These are phyloP conservation scores for Vigna trinervia DNA, from an alignment of 306 rosid genomes.

Conservation along the genomic window DNA sequence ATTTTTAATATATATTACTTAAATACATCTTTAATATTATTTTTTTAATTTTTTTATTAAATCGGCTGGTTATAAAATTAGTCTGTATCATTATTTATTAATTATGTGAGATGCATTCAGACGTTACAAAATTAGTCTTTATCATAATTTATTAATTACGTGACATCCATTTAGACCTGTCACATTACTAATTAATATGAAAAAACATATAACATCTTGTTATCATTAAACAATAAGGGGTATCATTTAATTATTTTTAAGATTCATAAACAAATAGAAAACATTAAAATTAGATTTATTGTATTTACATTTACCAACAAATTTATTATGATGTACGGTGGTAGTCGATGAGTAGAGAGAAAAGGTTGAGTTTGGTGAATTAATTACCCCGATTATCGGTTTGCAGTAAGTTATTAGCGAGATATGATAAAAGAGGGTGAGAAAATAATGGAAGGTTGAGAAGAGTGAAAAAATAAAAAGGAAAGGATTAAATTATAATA, in stretches of 20 bases:
- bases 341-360: not conserved
- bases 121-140: not conserved
- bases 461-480: slow-evolving; percentile 21
- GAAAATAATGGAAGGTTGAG: not conserved
- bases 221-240: not conserved
- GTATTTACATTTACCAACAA: not conserved
- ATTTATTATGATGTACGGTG: not conserved
- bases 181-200: not conserved
- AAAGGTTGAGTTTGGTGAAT: not conserved
- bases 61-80: not conserved
- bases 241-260: not conserved
- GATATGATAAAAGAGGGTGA: not conserved
- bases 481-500: not conserved
- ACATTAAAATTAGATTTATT: not conserved
- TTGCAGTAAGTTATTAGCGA: slow-evolving; percentile 22
- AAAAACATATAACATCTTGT: not conserved
- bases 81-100: not conserved
- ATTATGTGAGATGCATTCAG: not conserved
- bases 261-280: not conserved
- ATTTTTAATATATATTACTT: no score
- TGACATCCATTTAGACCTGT: not conserved
- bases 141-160: not conserved
- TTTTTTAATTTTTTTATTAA: not conserved
- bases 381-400: not conserved
- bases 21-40: not conserved